Evolutionary conservation across 192 early-diverging fungal genomes (phyloP).

Genomic region (Podochytrium sp.): DNA sequence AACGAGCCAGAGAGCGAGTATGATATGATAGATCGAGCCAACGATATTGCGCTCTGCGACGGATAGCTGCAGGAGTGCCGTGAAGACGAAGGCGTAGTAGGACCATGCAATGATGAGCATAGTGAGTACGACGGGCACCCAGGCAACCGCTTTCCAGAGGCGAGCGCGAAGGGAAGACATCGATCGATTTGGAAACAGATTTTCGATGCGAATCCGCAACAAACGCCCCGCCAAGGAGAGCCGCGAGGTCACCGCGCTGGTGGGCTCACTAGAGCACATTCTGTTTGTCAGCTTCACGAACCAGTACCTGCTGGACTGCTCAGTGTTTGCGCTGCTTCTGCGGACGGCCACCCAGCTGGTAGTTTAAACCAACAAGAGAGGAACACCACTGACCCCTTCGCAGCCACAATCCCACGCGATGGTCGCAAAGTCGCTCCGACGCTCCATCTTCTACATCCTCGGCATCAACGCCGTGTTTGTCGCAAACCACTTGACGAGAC

Average conservation of each 20-base stretch:
- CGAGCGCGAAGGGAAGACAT: too few species aligned
- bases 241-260: neutral
- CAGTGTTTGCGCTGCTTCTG: conserved; percentile 30
- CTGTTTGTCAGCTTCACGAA: conserved; percentile 34
- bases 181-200: neutral
- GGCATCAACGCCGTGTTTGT: conserved; percentile 23
- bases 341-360: conserved; percentile 32
- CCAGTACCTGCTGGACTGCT: conserved; percentile 33
- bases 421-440: conserved; percentile 24
- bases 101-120: conserved; percentile 14
- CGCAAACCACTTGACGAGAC: conserved; percentile 2
- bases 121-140: conserved; percentile 1
- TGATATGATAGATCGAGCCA: neutral
- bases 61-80: neutral
- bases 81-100: conserved; percentile 20
- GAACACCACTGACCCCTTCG: neutral
- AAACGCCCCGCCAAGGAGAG: too few species aligned
- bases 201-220: too few species aligned
- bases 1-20: conserved; percentile 8
- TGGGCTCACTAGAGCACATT: conserved; percentile 35
- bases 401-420: conserved; percentile 16
- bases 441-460: conserved; percentile 21
- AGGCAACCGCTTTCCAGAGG: neutral
- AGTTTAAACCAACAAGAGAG: neutral
- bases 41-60: neutral